phyloP scores from a whole-genome alignment of 371 early-diverging fungal species.

The Mortierella sp. region DNA sequence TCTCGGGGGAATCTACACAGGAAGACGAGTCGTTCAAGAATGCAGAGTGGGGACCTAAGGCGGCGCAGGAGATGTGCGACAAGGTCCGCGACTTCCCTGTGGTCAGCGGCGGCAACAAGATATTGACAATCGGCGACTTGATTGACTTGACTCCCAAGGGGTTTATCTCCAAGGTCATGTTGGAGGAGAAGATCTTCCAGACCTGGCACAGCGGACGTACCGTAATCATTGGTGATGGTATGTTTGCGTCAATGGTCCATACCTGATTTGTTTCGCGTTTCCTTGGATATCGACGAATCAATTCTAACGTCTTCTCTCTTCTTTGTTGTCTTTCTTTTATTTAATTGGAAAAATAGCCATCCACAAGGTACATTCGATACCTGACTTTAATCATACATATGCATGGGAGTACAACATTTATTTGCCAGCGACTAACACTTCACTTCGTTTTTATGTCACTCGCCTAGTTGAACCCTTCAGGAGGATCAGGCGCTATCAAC shows the following conservation, averaged over 20 bases:
- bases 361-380: not conserved
- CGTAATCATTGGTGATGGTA: slow-evolving; percentile 17
- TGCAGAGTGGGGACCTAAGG: slow-evolving; percentile 16
- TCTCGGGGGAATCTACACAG: not conserved
- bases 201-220: slow-evolving; percentile 8
- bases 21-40: slow-evolving; percentile 2
- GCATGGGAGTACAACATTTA: not conserved
- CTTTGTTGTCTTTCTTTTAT: not conserved
- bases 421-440: no score
- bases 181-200: slow-evolving; percentile 21
- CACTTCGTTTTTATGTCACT: not conserved
- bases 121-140: not conserved
- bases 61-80: slow-evolving; percentile 11
- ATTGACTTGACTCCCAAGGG: slow-evolving; percentile 18
- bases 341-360: not conserved
- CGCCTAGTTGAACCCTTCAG: not conserved
- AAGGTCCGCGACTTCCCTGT: slow-evolving; percentile 13
- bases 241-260: not conserved
- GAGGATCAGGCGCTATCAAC: slow-evolving; percentile 7
- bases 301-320: not conserved
- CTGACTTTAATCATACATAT: no score
- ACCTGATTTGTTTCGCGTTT: no score
- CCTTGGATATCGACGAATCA: not conserved
- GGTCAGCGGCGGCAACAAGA: not conserved
- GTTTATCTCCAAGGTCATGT: slow-evolving; percentile 23